Percentiles rank a stretch among this genome's conserved stretches.
phyloP scores from a whole-genome alignment of 768 basidiomycete genomes.

The Calvatia gigantea region DNA sequence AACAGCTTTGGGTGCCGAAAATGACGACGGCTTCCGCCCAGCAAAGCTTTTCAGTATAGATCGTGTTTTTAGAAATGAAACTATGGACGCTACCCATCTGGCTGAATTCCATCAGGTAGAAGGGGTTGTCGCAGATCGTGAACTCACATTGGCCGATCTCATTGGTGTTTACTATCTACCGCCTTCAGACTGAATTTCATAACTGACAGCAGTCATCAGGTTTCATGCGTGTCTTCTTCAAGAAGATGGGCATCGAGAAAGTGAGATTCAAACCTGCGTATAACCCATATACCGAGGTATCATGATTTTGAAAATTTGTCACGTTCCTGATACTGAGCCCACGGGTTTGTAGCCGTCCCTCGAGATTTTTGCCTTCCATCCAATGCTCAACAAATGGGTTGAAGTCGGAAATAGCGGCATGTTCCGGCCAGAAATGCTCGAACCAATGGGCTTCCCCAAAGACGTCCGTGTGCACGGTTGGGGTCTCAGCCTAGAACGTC shows the following conservation, averaged over 20 bases:
- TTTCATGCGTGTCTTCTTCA: constrained; percentile 98
- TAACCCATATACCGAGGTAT: constrained; percentile 95
- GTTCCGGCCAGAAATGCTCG: constrained; percentile 99
- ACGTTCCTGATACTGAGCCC: background rate
- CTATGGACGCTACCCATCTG: constrained; percentile 96
- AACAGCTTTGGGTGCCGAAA: constrained; percentile 19
- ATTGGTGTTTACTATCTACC: constrained; percentile 59
- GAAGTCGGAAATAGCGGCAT: constrained; percentile 99
- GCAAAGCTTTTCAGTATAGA: constrained; percentile 97
- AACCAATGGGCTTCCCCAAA: constrained; percentile 97
- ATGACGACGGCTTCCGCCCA: constrained; percentile 77
- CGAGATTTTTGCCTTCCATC: constrained; percentile 98
- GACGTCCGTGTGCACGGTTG: constrained; percentile 97
- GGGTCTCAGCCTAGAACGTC: constrained; percentile 92
- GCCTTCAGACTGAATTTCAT: background rate
- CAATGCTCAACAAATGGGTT: constrained; percentile 90
- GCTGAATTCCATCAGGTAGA: constrained; percentile 99
- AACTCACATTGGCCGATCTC: constrained; percentile 88
- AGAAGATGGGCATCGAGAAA: constrained; percentile 93
- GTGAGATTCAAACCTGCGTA: constrained; percentile 98
- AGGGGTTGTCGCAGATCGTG: constrained; percentile 94
- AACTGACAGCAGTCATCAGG: constrained; percentile 40
- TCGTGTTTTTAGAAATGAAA: constrained; percentile 97
- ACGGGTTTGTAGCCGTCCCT: constrained; percentile 70
- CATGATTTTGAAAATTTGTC: background rate